Evolutionary conservation across 73 alveolate genomes (phyloP), one percentile per base, ranked within the genome.

Genomic region (Paramecium biaurelia): DNA sequence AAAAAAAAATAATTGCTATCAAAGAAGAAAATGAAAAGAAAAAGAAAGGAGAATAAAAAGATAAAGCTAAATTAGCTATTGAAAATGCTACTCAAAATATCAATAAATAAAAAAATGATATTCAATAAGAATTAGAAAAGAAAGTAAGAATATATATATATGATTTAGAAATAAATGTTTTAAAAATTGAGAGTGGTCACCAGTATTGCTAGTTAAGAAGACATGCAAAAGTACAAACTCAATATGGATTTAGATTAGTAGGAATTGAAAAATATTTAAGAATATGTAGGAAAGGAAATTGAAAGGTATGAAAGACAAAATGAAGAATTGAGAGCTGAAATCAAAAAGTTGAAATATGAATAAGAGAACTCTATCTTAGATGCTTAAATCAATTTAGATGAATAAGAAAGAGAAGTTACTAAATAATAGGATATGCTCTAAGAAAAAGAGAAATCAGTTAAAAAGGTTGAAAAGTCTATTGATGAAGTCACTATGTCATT

Each of bases 401-500:
- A 70, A 30, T 70, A 26, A 32, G 86, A 70, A 35, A 70, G 86
- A 70, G 86, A 70, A 30, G 57, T 70, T 7, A 35, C 56, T 15
- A 28, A 70, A 70, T 12, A 24, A 35, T 26, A 70, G 7, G 86
- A 70, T 30, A 8, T 70, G 15, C 42, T 70, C 6, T 24, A 35
- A 28, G 86, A 70, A 28, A 70, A 70, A 12, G 86, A 70, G 12
- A 70, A 70, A 15, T 28, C 0, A 35, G 47, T 70, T 4, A 70
- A 70, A 28, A 70, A 70, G 21, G 86, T 70, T 30, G 86, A 70
- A 15, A 70, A 70, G 12, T 28, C 86, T 10, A 70, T 70, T 12
- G 86, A 70, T 70, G 86, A 70, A 35, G 86, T 70, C 12, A 28
- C 86, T 6, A 70, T 70, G 45, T 32, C 86, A 26, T 32, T 70